Base-by-base conservation (phyloP, 1,284 basidiomycete genomes). In the Cryptococcus amylolentus region DNA sequence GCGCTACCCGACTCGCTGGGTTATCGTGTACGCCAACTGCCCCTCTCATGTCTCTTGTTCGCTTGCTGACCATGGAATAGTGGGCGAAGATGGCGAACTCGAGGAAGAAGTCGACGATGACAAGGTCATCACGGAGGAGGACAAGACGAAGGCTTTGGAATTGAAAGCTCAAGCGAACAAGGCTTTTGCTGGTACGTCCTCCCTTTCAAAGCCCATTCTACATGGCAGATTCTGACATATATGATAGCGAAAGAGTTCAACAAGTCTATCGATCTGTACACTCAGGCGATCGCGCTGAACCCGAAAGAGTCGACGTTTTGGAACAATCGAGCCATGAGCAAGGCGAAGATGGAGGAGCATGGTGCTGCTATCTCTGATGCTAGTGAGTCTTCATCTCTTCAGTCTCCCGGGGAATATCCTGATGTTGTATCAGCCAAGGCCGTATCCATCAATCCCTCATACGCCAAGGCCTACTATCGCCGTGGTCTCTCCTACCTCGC, bases 401-500 rank as follows among this genome's bases (percentile, higher is more conserved):
- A 41, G 37, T 16, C 26, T 39, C 18, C 13, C 52, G 37, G 5
- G 8, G 9, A 26, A 2, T 50, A 62, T 51, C 35, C 14, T 49
- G 40, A 14, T 35, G 18, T 37, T 49, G 43, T 31, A 16, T 38
- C 64, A 92, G 89, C 83, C 59, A 88, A 86, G 70, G 96, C 95
- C 7, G 89, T 98, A 58, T 82, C 88, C 63, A 79, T 98, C 62
- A 91, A 98, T 77, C 84, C 89, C 1, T 87, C 86, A 67, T 97
- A 96, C 73, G 87, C 87, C 56, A 98, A 98, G 75, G 74, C 74
- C 3, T 75, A 71, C 65, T 78, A 73, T 71, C 89, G 93, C 60
- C 88, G 96, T 51, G 95, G 91, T 49, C 88, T 88, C 66, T 96
- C 93, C 62, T 86, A 95, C 69, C 83, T 99, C 57, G 89, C 95